Conservation (phyloP, 2,329 filamentous ascomycete genomes). For the Curvularia verruculosa region DNA sequence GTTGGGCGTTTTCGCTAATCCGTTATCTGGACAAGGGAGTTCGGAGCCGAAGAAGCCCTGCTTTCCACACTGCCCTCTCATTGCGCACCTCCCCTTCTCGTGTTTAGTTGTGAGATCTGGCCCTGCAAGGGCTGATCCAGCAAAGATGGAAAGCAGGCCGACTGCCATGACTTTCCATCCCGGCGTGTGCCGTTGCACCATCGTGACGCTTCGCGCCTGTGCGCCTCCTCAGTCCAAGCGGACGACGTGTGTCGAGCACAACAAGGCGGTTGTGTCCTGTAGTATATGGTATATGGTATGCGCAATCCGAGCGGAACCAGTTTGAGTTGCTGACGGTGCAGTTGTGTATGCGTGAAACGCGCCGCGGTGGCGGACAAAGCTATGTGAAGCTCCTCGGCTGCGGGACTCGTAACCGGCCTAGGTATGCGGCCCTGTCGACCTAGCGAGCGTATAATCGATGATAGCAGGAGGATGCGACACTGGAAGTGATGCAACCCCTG, state of each 20-base stretch:
- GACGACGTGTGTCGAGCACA: background rate
- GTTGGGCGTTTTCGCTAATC: conserved; percentile 74
- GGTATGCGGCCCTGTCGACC: background rate
- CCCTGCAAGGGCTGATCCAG: conserved; percentile 36
- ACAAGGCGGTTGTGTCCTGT: background rate
- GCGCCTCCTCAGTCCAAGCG: conserved; percentile 12
- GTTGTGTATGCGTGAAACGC: conserved; percentile 2
- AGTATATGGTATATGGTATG: too few relatives aligned
- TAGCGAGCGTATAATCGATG: conserved; percentile 2
- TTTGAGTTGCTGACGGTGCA: conserved; percentile 3
- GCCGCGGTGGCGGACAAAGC: conserved; percentile 25
- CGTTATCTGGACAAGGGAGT: conserved; percentile 92
- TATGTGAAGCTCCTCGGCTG: conserved; percentile 4
- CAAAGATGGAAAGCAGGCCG: conserved; percentile 39
- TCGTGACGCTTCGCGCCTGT: conserved; percentile 18
- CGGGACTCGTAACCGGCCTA: background rate
- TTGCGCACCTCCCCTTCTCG: conserved; percentile 85
- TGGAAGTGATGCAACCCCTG: background rate
- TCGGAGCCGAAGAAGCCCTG: conserved; percentile 88
- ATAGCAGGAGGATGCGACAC: background rate
- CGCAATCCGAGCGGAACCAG: background rate
- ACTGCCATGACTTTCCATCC: conserved; percentile 34
- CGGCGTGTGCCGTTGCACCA: conserved; percentile 31
- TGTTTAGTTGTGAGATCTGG: conserved; percentile 63
- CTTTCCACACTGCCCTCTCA: conserved; percentile 89